Conservation (phyloP, 2,329 filamentous ascomycete species). For the Botrytis byssoidea region DNA sequence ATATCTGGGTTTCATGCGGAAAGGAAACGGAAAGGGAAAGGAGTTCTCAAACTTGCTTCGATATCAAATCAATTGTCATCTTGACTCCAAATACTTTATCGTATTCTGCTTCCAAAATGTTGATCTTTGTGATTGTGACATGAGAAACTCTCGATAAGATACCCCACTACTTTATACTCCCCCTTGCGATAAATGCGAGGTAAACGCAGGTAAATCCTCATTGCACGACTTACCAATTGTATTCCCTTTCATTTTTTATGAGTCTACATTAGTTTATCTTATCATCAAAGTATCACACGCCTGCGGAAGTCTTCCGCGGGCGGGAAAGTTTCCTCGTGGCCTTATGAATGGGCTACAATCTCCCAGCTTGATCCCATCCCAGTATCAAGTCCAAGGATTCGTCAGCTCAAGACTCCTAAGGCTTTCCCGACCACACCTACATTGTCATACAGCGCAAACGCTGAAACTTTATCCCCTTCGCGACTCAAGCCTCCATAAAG, state of each 20-base stretch:
- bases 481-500: neutral
- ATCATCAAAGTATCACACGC: neutral
- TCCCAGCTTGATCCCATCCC: neutral
- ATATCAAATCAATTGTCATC: conserved; percentile 9
- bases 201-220: neutral
- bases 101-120: neutral
- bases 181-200: neutral
- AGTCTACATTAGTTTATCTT: neutral
- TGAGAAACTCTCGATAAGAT: neutral
- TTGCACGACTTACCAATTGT: neutral
- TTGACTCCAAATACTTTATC: conserved; percentile 1
- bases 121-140: neutral
- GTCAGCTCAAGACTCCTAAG: conserved; percentile 7
- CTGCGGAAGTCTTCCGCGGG: neutral
- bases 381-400: neutral
- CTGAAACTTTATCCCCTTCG: neutral
- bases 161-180: neutral
- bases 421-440: neutral
- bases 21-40: neutral
- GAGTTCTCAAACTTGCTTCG: neutral
- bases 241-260: neutral
- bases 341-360: neutral
- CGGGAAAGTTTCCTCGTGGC: conserved; percentile 1
- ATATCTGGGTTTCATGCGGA: neutral
- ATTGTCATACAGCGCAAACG: neutral